Conservation (phyloP, 768 basidiomycete genomes). For the Suillus ampliporus region DNA sequence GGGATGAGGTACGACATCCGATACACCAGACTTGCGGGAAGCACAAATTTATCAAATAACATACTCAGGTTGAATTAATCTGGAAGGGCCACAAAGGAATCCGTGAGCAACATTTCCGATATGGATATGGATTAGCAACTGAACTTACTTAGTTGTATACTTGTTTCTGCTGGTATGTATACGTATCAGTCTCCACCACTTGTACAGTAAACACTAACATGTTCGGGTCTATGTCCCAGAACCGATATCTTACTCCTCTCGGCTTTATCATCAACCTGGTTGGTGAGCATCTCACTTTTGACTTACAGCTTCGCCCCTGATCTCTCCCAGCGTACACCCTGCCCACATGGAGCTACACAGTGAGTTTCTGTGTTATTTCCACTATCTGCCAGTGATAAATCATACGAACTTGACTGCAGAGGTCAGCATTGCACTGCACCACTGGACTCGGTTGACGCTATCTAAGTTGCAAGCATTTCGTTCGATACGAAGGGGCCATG, state of each 20-base stretch:
- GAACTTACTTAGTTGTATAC: constrained; percentile 31
- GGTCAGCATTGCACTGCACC: background rate
- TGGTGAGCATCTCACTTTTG: constrained; percentile 26
- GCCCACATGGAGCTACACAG: constrained; percentile 15
- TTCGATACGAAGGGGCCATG: constrained; percentile 56
- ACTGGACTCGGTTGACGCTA: background rate
- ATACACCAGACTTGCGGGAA: background rate
- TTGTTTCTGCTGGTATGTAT: constrained; percentile 41
- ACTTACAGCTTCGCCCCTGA: background rate
- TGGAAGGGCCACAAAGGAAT: constrained; percentile 35
- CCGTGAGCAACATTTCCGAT: constrained; percentile 38
- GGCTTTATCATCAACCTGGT: constrained; percentile 63
- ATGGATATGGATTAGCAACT: constrained; percentile 43
- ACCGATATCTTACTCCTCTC: constrained; percentile 67
- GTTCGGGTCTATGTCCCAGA: constrained; percentile 40
- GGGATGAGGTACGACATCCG: constrained; percentile 34
- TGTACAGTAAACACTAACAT: background rate
- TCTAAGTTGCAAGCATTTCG: constrained; percentile 50
- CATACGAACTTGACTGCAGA: background rate
- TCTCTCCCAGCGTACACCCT: constrained; percentile 22
- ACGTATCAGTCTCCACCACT: background rate
- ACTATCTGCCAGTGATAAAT: constrained; percentile 13
- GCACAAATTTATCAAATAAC: background rate
- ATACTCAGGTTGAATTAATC: constrained; percentile 35
- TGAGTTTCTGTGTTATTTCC: background rate